Evolutionary conservation across 2,329 filamentous ascomycete species (phyloP), one percentile per base, ranked within the genome.

Genomic region (Exophiala oligosperma): DNA sequence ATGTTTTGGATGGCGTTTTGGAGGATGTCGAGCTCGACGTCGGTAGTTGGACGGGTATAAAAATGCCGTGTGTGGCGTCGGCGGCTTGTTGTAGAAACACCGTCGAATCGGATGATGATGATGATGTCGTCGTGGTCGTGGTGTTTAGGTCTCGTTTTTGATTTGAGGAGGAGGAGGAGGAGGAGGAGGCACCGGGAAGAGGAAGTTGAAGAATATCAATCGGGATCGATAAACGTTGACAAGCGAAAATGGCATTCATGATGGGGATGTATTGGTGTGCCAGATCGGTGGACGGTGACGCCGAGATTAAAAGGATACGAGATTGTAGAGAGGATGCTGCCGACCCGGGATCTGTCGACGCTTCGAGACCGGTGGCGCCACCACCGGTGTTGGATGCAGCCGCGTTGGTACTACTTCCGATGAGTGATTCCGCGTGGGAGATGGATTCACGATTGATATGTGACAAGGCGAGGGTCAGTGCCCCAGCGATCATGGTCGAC

Each of bases 161-260:
- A 28, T 6, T 9, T 9, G 7, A 28, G 32, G 32, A 35, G 32
- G 32, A 35, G 7, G 26, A 4, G 26, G 26, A 28, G 7, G 26
- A 4, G 26, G 26, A 28, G 7, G 26, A 4, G 26, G 26, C 4
- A 28, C 26, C 40, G 28, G 62, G 63, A 14, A 67, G 52, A 49
- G 64, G 62, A 6, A 99, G 81, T 65, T 95, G 89, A 60, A 96
- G 83, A 35, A 96, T 93, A 73, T 99, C 94, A 68, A 99, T 92
- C 24, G 92, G 90, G 63, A 99, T 91, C 67, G 85, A 85, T 55
- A 92, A 83, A 64, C 93, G 87, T 69, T 96, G 90, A 59, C 93
- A 94, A 2, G 94, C 94, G 74, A 99, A 99, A 61, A 97, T 96
- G 68, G 89, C 85, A 76, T 99, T 99, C 94, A 99, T 99, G 66